phyloP scores from a whole-genome alignment of 2,329 filamentous ascomycete species.

The Allantophomopsis lycopodina region DNA sequence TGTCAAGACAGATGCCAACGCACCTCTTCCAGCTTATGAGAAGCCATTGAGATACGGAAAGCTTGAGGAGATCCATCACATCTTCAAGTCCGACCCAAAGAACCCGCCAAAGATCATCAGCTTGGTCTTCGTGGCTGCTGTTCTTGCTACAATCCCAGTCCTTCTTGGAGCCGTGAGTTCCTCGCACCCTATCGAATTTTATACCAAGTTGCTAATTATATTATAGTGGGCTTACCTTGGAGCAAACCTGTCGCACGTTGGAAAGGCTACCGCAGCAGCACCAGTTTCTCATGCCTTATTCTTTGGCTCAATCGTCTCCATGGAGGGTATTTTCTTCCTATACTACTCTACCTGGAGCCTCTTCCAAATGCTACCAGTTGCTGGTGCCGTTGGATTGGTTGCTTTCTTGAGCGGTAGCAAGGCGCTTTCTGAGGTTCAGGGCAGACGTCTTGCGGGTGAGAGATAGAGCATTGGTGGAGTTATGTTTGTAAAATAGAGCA shows the following conservation, averaged over 20 bases:
- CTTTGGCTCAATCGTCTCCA: constrained; percentile 71
- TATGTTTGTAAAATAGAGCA: too few species aligned
- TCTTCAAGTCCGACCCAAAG: constrained; percentile 67
- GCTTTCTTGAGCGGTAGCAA: constrained; percentile 80
- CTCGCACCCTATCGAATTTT: constrained; percentile 5
- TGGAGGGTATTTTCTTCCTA: constrained; percentile 87
- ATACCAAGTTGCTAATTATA: constrained; percentile 7
- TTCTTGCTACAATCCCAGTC: constrained; percentile 60
- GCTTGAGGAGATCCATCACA: constrained; percentile 76
- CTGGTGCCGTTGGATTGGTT: constrained; percentile 51
- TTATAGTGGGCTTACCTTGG: constrained; percentile 67
- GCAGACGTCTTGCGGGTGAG: constrained; percentile 66
- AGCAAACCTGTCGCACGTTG: constrained; percentile 67
- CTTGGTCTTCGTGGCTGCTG: constrained; percentile 59
- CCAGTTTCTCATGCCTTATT: constrained; percentile 76
- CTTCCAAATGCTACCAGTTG: constrained; percentile 73
- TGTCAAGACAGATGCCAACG: constrained; percentile 47
- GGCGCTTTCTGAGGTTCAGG: constrained; percentile 86
- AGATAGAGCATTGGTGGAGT: constrained; percentile 21
- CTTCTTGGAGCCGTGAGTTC: constrained; percentile 55
- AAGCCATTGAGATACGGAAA: constrained; percentile 72
- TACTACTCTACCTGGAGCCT: constrained; percentile 91
- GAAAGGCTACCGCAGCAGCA: constrained; percentile 60
- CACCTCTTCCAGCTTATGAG: constrained; percentile 44
- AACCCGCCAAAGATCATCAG: constrained; percentile 74